phyloP scores from a whole-genome alignment of 2,329 filamentous ascomycete genomes.

The Ophiocordyceps camponoti-leonardi region DNA sequence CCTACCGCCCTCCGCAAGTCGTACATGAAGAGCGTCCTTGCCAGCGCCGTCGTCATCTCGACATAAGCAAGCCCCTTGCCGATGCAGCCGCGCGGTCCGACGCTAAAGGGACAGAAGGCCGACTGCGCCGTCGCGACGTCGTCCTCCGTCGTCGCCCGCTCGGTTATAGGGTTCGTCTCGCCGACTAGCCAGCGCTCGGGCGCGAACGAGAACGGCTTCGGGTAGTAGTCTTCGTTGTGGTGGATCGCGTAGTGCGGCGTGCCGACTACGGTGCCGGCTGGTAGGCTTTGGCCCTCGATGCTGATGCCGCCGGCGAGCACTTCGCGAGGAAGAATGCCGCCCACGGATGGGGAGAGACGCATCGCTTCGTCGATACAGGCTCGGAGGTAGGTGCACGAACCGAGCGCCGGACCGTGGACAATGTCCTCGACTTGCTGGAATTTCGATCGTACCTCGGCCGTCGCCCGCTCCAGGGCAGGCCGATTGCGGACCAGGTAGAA shows the following conservation, averaged over 20 bases:
- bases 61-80: slow-evolving; percentile 53
- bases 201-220: slow-evolving; percentile 36
- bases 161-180: slow-evolving; percentile 17
- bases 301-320: slow-evolving; percentile 35
- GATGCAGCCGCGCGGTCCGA: slow-evolving; percentile 55
- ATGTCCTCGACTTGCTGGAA: slow-evolving; percentile 39
- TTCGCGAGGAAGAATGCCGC: slow-evolving; percentile 41
- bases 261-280: slow-evolving; percentile 43
- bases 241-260: slow-evolving; percentile 53
- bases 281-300: slow-evolving; percentile 35
- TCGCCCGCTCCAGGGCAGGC: slow-evolving; percentile 26
- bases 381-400: slow-evolving; percentile 38
- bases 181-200: slow-evolving; percentile 50
- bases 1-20: slow-evolving; percentile 36
- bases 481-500: slow-evolving; percentile 44
- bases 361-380: slow-evolving; percentile 50
- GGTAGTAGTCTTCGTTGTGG: slow-evolving; percentile 46
- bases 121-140: slow-evolving; percentile 39
- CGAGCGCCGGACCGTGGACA: slow-evolving; percentile 29
- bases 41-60: slow-evolving; percentile 47
- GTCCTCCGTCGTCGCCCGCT: slow-evolving; percentile 25
- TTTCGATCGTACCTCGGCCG: slow-evolving; percentile 30
- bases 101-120: slow-evolving; percentile 59
- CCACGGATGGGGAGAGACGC: slow-evolving; percentile 43
- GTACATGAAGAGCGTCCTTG: slow-evolving; percentile 42